Base-by-base conservation (phyloP, 2,329 filamentous ascomycete species). In the Exophiala lecanii-corni region DNA sequence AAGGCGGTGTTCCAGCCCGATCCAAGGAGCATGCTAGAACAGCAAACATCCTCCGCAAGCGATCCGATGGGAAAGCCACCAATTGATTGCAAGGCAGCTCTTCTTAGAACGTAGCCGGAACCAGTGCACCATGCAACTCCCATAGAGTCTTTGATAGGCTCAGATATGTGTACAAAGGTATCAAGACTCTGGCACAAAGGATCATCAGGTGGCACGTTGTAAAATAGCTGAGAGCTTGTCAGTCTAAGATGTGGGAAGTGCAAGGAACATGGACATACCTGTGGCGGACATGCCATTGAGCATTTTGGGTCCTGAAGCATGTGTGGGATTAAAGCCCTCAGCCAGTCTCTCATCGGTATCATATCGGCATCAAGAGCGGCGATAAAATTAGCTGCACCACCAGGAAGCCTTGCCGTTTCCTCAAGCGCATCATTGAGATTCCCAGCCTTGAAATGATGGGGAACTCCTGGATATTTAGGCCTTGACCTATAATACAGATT, bases 401-500 rank as follows among this genome's bases (percentile, higher is more conserved):
- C 53, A 13, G 48, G 47, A 9, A 58, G 33, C 9, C 17, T 42
- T 5, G 45, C 37, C 9, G 49, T 47, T 26, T 41, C 30, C 10
- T 54, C 49, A 5, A 54, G 18, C 4, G 51, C 55, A 38, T 49
- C 45, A 33, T 53, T 56, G 15, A 58, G 33, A 32, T 58, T 58
- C 6, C 51, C 55, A 21, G 53, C 55, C 35, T 58, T 58, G 39
- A 52, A 54, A 23, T 52, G 46, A 36, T 50, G 46, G 5, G 49
- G 51, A 2, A 43, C 40, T 12, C 51, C 51, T n/a, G 43, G 43
- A 25, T 40, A 45, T 19, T 50, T 60, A 57, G 36, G 61, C 59
- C 53, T 68, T 66, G 46, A 62, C 55, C 30, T 62, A 47, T 72
- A 72, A 44, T 63, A 61, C 4, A 70, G 45, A 32, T 68, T 67